Percentiles rank a stretch among this genome's conserved stretches.
Conservation (phyloP, 345 rosid genomes). For the Hibiscus mutabilis region DNA sequence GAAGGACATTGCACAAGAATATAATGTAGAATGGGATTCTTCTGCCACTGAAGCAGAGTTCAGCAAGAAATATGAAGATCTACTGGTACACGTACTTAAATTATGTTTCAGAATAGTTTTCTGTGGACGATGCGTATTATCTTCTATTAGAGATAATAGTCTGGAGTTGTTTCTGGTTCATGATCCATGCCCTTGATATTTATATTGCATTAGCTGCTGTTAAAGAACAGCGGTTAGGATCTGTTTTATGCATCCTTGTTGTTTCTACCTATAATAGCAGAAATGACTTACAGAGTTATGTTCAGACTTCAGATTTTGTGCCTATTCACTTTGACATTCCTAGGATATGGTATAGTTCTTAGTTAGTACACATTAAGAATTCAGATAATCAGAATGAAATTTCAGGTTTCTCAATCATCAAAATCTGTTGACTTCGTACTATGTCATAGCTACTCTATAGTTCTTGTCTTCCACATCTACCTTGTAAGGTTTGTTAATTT, state of each 20-base stretch:
- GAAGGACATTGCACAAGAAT: constrained; percentile 77
- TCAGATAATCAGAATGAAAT: background rate
- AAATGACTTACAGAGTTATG: background rate
- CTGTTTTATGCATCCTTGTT: background rate
- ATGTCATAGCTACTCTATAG: background rate
- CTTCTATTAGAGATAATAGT: background rate
- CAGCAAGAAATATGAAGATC: constrained; percentile 76
- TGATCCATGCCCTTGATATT: background rate
- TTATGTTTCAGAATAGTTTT: constrained; percentile 9
- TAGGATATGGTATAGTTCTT: background rate
- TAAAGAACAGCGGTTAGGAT: background rate
- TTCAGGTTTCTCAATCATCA: background rate
- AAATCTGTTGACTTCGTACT: background rate
- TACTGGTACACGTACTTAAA: constrained; percentile 46
- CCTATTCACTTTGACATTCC: background rate
- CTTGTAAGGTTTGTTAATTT: background rate
- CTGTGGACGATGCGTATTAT: background rate
- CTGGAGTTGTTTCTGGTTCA: background rate
- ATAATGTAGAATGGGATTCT: constrained; percentile 72
- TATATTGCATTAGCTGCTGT: constrained; percentile 3
- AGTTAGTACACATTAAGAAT: background rate
- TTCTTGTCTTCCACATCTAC: background rate
- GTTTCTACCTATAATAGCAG: background rate
- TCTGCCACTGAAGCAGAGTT: constrained; percentile 83
- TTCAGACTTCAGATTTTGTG: background rate